Base-by-base conservation (phyloP, 495 filamentous ascomycete species). In the Penicillium parvum region DNA sequence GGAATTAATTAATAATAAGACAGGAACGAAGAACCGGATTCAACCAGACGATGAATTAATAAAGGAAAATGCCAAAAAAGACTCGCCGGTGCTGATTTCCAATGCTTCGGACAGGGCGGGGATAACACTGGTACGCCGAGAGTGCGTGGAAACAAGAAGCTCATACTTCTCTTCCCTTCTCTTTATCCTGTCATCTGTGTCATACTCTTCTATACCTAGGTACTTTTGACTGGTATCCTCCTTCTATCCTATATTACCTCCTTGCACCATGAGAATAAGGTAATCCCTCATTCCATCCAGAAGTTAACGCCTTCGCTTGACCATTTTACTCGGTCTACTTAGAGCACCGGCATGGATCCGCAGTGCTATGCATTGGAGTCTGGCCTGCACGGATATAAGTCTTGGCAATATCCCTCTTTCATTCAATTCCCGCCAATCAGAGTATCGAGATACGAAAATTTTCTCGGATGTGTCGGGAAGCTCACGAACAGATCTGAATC, bases 111-210 rank as follows among this genome's bases (percentile, higher is more conserved):
- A 59, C 36, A 40, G 27, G 53, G 52, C 60, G 64, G 64, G 60
- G 54, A 62, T 68, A 65, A 52, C 25, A 29, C 37, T n/a, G n/a
- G 32, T 43, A 16, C 32, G 46, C 56, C 53, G 55, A 47, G 32
- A 39, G 49, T 59, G 61, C 64, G 64, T 68, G 64, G 61, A 54
- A 63, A 57, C 44, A 57, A 55, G 29, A 39, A n/a, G n/a, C n/a
- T n/a, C 14, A 21, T 37, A 37, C 2, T 11, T n/a, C 32, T 34
- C 45, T 50, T 45, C 40, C 40, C 35, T 21, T 42, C 40, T 43
- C 26, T 26, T 38, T 22, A 7, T 37, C 22, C 7, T 29, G 10
- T 22, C 11, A n/a, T n/a, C n/a, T n/a, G n/a, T n/a, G n/a, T n/a
- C n/a, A n/a, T n/a, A n/a, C n/a, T n/a, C n/a, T n/a, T n/a, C n/a